Conservation (phyloP, 2,329 filamentous ascomycete genomes). For the Aspergillus ruber region DNA sequence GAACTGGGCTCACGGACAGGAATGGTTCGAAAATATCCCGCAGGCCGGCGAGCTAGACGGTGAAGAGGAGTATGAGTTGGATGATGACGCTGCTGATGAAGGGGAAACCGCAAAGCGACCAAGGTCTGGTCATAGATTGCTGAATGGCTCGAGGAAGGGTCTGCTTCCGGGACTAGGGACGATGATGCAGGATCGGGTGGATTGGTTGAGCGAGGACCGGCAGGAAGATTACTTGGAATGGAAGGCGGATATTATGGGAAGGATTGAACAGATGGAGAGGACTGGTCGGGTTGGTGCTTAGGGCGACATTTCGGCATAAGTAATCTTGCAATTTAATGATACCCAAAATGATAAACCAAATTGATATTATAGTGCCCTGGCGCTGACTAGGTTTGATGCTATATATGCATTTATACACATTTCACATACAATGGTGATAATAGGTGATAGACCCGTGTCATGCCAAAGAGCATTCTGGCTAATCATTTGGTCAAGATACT, state of each 20-base stretch:
- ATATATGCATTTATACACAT: too few species aligned
- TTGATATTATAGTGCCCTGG: too few species aligned
- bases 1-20: conserved; percentile 50
- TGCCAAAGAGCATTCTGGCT: too few species aligned
- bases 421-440: too few species aligned
- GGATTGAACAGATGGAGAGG: conserved; percentile 32
- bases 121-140: conserved; percentile 11
- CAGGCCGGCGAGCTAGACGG: conserved; percentile 27
- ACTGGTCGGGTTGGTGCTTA: conserved; percentile 12
- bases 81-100: conserved; percentile 30
- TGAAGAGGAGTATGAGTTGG: conserved; percentile 27
- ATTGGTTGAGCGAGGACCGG: conserved; percentile 42
- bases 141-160: conserved; percentile 23
- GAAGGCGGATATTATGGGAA: conserved; percentile 37
- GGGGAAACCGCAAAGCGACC: conserved; percentile 20
- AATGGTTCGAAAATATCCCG: conserved; percentile 61
- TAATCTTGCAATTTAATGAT: background rate
- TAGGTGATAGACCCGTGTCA: too few species aligned
- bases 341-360: background rate
- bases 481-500: too few species aligned
- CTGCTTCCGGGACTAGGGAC: conserved; percentile 43
- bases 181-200: conserved; percentile 46
- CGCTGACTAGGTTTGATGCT: too few species aligned
- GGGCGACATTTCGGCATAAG: too few species aligned
- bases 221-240: conserved; percentile 37